phyloP scores from a whole-genome alignment of 306 rosid species.

The Gastrolobium villosum region DNA sequence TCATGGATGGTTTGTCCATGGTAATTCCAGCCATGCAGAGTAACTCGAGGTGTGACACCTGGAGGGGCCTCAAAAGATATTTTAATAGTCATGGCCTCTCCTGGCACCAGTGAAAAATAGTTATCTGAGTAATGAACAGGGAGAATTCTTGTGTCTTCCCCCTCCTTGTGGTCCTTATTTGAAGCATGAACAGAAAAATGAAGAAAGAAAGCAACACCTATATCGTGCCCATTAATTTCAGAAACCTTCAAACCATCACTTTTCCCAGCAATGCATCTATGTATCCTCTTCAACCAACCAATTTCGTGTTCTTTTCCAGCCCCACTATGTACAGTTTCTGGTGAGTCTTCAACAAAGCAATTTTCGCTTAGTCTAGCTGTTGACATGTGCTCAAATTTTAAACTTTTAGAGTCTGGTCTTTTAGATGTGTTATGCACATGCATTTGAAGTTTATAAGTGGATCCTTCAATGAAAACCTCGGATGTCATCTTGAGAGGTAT shows the following conservation, averaged over 20 bases:
- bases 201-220: slow-evolving; percentile 94
- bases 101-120: slow-evolving; percentile 93
- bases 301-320: slow-evolving; percentile 48
- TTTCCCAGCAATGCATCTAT: slow-evolving; percentile 49
- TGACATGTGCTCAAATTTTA: slow-evolving; percentile 54
- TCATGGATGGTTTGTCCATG: slow-evolving; percentile 56
- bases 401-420: slow-evolving; percentile 55
- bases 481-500: slow-evolving; percentile 85
- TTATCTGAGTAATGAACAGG: slow-evolving; percentile 95
- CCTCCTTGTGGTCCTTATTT: slow-evolving; percentile 62
- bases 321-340: slow-evolving; percentile 38
- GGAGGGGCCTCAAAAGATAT: slow-evolving; percentile 74
- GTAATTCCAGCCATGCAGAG: slow-evolving; percentile 83
- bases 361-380: slow-evolving; percentile 53
- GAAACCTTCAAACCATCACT: slow-evolving; percentile 57
- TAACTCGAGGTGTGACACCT: slow-evolving; percentile 74
- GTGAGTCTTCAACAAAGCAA: slow-evolving; percentile 41
- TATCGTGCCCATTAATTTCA: slow-evolving; percentile 65
- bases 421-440: slow-evolving; percentile 76
- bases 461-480: slow-evolving; percentile 62
- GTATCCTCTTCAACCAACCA: slow-evolving; percentile 69
- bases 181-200: slow-evolving; percentile 81
- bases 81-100: slow-evolving; percentile 73
- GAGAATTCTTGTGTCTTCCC: slow-evolving; percentile 89
- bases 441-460: slow-evolving; percentile 69